These are phyloP conservation scores for Macadamia tetraphylla DNA, from an alignment of 164 flowering plant genomes.

Conservation along the genomic window DNA sequence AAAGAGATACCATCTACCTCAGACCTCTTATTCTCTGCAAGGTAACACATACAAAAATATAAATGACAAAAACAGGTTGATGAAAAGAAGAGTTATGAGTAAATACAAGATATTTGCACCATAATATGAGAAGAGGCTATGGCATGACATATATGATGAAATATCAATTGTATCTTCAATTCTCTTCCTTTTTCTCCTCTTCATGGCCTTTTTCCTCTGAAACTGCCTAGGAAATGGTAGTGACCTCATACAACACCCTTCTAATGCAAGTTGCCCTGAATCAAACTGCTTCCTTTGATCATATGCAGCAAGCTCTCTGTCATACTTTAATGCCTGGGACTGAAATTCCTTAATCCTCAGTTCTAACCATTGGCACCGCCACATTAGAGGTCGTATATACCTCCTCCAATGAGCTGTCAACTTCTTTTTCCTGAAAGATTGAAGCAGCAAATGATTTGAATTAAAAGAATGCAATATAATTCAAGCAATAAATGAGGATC, in stretches of 20 bases:
- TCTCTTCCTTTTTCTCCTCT: constrained; percentile 70
- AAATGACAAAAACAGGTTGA: not conserved
- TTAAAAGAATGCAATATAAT: not conserved
- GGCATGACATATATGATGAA: constrained; percentile 56
- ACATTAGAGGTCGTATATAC: constrained; percentile 69
- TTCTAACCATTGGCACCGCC: constrained; percentile 86
- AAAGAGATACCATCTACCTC: constrained; percentile 49
- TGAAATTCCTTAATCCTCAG: constrained; percentile 64
- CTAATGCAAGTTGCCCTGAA: constrained; percentile 27
- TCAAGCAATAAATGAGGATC: not conserved
- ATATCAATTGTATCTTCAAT: constrained; percentile 57
- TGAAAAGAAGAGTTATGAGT: not conserved
- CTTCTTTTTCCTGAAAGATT: constrained; percentile 62
- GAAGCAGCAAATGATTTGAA: not conserved
- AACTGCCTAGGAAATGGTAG: constrained; percentile 40
- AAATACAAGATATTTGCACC: constrained; percentile 42
- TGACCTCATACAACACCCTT: constrained; percentile 48
- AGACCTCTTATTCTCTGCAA: constrained; percentile 67
- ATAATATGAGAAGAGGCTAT: constrained; percentile 66
- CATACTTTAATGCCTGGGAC: constrained; percentile 54
- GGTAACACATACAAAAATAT: constrained; percentile 4
- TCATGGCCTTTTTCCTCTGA: constrained; percentile 37
- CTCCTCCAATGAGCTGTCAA: constrained; percentile 82
- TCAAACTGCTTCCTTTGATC: constrained; percentile 29
- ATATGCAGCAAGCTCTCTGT: constrained; percentile 36